These are phyloP conservation scores for Falciphora oryzae DNA, from an alignment of 2,329 filamentous ascomycete genomes.

Conservation along the genomic window DNA sequence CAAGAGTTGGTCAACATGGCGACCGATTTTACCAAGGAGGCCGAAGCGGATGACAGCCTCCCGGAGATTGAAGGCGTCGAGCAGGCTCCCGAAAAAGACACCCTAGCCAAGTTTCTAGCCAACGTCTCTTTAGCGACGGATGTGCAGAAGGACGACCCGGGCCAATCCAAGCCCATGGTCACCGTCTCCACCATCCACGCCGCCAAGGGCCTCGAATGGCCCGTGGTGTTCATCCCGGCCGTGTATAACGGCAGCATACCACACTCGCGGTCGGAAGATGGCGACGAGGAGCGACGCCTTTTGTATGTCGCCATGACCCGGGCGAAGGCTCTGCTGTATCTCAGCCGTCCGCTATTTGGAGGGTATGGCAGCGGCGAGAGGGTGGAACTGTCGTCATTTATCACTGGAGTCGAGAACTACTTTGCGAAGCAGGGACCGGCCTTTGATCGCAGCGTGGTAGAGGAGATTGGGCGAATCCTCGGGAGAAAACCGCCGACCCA, in stretches of 20 bases:
- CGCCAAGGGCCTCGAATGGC: conserved; percentile 95
- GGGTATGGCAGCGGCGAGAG: conserved; percentile 50
- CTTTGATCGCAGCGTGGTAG: conserved; percentile 56
- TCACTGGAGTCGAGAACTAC: conserved; percentile 47
- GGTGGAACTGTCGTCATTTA: conserved; percentile 66
- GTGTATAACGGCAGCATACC: conserved; percentile 89
- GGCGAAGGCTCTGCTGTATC: conserved; percentile 77
- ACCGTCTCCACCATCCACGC: conserved; percentile 96
- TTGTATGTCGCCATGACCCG: conserved; percentile 97
- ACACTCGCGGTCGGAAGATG: conserved; percentile 78
- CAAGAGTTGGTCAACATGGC: conserved; percentile 81
- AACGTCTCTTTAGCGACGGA: conserved; percentile 86
- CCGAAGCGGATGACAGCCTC: conserved; percentile 44
- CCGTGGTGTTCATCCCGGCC: conserved; percentile 85
- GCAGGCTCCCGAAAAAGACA: conserved; percentile 58
- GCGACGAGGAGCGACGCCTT: conserved; percentile 79
- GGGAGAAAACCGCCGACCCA: conserved; percentile 53
- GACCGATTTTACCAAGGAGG: conserved; percentile 56
- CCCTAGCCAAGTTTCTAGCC: conserved; percentile 74
- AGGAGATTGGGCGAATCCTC: conserved; percentile 66
- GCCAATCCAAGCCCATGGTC: conserved; percentile 55
- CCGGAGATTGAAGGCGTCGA: conserved; percentile 66
- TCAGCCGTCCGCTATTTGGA: conserved; percentile 71
- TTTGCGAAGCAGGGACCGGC: conserved; percentile 62
- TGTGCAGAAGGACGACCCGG: conserved; percentile 57